Conservation (phyloP, 2,329 filamentous ascomycete species). For the Pseudogymnoascus sp. region DNA sequence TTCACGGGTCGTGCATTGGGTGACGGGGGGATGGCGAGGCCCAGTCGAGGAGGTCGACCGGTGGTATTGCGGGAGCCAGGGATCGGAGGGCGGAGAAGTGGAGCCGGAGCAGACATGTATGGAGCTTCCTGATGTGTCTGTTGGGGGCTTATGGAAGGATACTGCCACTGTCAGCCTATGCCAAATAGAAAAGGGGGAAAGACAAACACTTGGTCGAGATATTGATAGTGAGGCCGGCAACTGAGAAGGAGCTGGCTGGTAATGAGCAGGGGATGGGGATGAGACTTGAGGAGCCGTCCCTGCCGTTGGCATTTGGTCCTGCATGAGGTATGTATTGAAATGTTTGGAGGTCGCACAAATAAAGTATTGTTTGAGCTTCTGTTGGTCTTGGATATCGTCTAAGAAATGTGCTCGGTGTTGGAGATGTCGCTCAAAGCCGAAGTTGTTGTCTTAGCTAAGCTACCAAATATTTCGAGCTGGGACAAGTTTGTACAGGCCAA, state of each 20-base stretch:
- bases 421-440: background rate
- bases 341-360: background rate
- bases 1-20: constrained; percentile 69
- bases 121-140: background rate
- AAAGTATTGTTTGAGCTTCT: background rate
- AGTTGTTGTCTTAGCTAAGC: background rate
- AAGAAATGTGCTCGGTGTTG: background rate
- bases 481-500: background rate
- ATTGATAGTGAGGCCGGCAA: background rate
- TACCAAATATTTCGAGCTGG: background rate
- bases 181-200: background rate
- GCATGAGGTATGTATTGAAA: background rate
- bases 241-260: background rate
- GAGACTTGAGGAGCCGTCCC: background rate
- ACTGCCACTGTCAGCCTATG: background rate
- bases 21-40: constrained; percentile 83
- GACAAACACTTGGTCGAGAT: constrained; percentile 5
- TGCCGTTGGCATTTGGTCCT: constrained; percentile 2
- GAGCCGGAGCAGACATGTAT: constrained; percentile 30
- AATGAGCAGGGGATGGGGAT: constrained; percentile 2
- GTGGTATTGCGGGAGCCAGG: constrained; percentile 26
- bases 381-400: constrained; percentile 1
- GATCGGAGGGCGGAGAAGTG: constrained; percentile 30
- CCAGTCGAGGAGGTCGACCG: constrained; percentile 44
- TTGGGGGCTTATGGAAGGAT: constrained; percentile 16